These are phyloP conservation scores for Mycena belliarum DNA, from an alignment of 768 basidiomycete species.

Conservation along the genomic window DNA sequence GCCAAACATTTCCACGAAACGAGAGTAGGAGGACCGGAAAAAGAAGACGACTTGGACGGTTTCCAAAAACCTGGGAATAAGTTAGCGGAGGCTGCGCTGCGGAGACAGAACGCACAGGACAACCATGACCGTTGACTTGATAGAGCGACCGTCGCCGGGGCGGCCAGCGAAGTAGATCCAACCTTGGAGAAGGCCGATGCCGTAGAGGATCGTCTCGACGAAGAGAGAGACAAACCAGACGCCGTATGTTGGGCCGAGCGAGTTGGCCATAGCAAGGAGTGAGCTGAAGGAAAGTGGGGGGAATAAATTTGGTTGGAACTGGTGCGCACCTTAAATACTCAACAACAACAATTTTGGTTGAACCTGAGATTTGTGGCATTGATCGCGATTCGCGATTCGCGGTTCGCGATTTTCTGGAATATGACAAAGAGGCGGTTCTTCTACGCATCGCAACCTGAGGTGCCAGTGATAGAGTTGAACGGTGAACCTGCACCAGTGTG, in stretches of 20 bases:
- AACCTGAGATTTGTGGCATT: too few relatives aligned
- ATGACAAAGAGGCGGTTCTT: too few relatives aligned
- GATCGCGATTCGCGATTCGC: too few relatives aligned
- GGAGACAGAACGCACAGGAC: slow-evolving; percentile 14
- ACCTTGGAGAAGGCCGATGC: slow-evolving; percentile 14
- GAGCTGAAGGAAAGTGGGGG: neutral
- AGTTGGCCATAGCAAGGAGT: slow-evolving; percentile 1
- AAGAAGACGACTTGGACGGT: slow-evolving; percentile 7
- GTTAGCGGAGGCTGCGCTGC: neutral
- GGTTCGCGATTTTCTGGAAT: too few relatives aligned
- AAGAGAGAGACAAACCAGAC: slow-evolving; percentile 14
- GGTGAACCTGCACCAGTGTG: too few relatives aligned
- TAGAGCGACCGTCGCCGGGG: neutral
- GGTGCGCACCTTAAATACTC: too few relatives aligned
- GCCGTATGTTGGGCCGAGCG: slow-evolving; percentile 17
- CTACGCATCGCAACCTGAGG: too few relatives aligned
- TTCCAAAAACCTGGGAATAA: slow-evolving; percentile 6
- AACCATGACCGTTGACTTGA: slow-evolving; percentile 7
- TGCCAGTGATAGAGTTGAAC: too few relatives aligned
- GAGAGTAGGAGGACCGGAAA: slow-evolving; percentile 4
- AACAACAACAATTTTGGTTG: too few relatives aligned
- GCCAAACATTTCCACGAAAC: slow-evolving; percentile 11
- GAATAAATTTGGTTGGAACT: too few relatives aligned
- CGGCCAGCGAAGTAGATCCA: slow-evolving; percentile 6
- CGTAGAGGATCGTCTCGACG: slow-evolving; percentile 7